Evolutionary conservation across 2,329 filamentous ascomycete genomes (phyloP).

Genomic region (Chaetomiaceae sp.): DNA sequence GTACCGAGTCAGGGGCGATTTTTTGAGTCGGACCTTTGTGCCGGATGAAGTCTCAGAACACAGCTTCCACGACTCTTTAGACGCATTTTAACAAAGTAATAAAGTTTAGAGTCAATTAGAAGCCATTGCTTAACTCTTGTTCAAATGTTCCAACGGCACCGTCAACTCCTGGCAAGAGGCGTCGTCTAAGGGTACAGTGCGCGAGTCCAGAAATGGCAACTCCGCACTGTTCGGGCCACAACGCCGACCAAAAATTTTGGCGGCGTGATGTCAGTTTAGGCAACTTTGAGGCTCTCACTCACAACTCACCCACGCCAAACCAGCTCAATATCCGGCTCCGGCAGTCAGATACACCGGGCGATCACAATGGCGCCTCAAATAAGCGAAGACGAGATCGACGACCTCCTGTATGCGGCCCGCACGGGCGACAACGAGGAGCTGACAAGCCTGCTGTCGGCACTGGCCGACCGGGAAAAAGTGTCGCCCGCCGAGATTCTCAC

Average conservation of each 20-base stretch:
- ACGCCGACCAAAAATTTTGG: slow-evolving; percentile 12
- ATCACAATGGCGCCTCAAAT: slow-evolving; percentile 43
- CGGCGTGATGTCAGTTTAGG: slow-evolving; percentile 14
- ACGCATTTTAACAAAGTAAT: too few relatives aligned
- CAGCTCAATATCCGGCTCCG: not conserved
- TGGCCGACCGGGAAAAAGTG: slow-evolving; percentile 59
- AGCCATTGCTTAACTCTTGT: too few relatives aligned
- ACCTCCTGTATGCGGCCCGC: slow-evolving; percentile 83
- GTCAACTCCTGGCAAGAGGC: not conserved
- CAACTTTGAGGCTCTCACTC: not conserved
- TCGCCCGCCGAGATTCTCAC: slow-evolving; percentile 61
- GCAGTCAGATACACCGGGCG: not conserved
- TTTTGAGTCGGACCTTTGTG: too few relatives aligned
- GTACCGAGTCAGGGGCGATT: too few relatives aligned
- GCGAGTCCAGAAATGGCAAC: rapidly evolving
- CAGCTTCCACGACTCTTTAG: too few relatives aligned
- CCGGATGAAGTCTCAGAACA: too few relatives aligned
- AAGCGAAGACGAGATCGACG: slow-evolving; percentile 78
- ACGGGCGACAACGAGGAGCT: slow-evolving; percentile 71
- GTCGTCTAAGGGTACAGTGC: slow-evolving; percentile 8
- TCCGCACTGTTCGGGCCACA: slow-evolving; percentile 20
- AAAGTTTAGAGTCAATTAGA: too few relatives aligned
- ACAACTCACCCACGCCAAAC: not conserved
- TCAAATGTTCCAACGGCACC: too few relatives aligned
- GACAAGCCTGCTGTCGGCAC: slow-evolving; percentile 49